Evolutionary conservation across 495 filamentous ascomycete genomes (phyloP).

Genomic region (Delitschia confertaspora): DNA sequence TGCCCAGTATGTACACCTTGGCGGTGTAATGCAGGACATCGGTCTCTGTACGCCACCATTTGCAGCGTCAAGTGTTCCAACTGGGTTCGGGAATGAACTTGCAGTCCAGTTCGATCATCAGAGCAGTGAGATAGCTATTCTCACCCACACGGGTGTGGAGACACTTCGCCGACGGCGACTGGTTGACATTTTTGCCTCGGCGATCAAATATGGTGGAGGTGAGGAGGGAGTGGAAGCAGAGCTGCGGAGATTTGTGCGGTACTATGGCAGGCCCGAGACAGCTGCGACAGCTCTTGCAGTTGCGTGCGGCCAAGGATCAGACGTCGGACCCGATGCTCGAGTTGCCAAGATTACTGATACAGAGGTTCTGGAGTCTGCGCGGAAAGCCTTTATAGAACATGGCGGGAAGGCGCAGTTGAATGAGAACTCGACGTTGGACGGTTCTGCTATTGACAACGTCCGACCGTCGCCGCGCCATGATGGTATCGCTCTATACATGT

Average conservation of each 20-base stretch:
- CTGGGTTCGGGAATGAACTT: conserved; percentile 89
- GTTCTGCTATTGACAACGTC: conserved; percentile 64
- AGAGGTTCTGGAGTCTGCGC: conserved; percentile 69
- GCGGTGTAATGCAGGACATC: conserved; percentile 62
- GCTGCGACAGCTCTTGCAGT: conserved; percentile 88
- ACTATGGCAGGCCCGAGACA: conserved; percentile 78
- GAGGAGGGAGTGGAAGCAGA: conserved; percentile 75
- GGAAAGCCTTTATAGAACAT: conserved; percentile 78
- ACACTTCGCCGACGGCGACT: conserved; percentile 72
- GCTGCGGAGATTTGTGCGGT: conserved; percentile 66
- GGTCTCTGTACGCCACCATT: conserved; percentile 65
- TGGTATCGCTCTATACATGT: conserved; percentile 77
- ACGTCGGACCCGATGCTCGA: conserved; percentile 61
- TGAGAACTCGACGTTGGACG: conserved; percentile 61
- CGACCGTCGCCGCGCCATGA: conserved; percentile 80
- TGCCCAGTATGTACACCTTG: conserved; percentile 63
- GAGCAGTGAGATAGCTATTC: conserved; percentile 72
- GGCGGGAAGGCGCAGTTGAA: conserved; percentile 74
- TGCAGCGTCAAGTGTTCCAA: conserved; percentile 55
- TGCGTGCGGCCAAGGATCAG: conserved; percentile 84
- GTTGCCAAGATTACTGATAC: conserved; percentile 67
- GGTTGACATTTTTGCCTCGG: conserved; percentile 84
- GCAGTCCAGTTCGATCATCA: conserved; percentile 85
- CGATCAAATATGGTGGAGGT: conserved; percentile 60
- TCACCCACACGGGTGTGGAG: conserved; percentile 84